These are phyloP conservation scores for Oidiodendron maius DNA, from an alignment of 495 filamentous ascomycete species.

Conservation along the genomic window DNA sequence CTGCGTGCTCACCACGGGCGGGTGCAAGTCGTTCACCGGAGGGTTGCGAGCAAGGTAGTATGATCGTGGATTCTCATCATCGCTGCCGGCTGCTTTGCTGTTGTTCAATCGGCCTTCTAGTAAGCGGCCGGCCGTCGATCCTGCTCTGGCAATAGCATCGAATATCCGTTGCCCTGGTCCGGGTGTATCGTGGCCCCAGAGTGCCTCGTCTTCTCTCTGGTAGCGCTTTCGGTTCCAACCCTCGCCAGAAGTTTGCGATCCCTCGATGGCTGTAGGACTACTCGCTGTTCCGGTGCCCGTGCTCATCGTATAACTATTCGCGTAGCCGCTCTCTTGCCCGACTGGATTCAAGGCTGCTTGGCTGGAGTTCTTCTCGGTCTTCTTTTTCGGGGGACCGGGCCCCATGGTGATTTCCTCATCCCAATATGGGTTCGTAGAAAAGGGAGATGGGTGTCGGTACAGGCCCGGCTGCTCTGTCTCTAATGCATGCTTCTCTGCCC, in stretches of 20 bases:
- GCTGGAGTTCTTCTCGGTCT: conserved; percentile 46
- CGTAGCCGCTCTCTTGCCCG: conserved; percentile 27
- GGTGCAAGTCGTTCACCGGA: conserved; percentile 80
- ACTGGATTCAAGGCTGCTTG: conserved; percentile 41
- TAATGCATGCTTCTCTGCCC: conserved; percentile 51
- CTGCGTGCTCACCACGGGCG: conserved; percentile 73
- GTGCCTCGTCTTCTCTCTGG: conserved; percentile 78
- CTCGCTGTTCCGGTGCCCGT: conserved; percentile 17
- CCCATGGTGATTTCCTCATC: conserved; percentile 75
- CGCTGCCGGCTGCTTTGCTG: conserved; percentile 31
- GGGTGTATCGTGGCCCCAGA: conserved; percentile 54
- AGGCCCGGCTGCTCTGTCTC: conserved; percentile 62
- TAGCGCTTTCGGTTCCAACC: conserved; percentile 71
- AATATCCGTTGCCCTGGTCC: conserved; percentile 19
- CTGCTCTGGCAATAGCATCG: conserved; percentile 42
- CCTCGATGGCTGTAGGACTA: conserved; percentile 27
- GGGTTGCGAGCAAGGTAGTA: conserved; percentile 69
- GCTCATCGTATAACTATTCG: conserved; percentile 22
- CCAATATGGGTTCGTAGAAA: conserved; percentile 83
- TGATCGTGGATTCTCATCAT: conserved; percentile 31
- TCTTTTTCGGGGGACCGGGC: conserved; percentile 58
- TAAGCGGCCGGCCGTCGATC: conserved; percentile 33
- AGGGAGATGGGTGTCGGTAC: conserved; percentile 75
- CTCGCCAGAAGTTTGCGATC: conserved; percentile 24
- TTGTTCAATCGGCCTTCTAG: conserved; percentile 47